Conservation (phyloP, 495 filamentous ascomycete species). For the Aspergillus avenaceus region DNA sequence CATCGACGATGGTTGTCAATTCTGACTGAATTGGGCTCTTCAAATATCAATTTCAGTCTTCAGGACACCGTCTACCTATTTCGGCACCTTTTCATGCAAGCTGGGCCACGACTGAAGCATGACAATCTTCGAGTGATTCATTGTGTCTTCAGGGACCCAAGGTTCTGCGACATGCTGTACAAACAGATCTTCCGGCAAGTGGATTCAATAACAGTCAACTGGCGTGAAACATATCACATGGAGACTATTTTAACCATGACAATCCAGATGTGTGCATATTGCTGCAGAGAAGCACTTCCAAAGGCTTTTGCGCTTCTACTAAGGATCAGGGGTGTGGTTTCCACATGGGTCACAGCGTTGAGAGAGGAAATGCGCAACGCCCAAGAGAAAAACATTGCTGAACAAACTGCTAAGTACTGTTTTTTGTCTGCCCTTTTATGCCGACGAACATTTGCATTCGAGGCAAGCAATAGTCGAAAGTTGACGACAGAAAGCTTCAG, state of each 20-base stretch:
- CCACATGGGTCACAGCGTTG: constrained; percentile 42
- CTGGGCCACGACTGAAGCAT: constrained; percentile 26
- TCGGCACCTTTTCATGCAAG: constrained; percentile 44
- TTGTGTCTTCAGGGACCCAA: constrained; percentile 22
- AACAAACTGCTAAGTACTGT: constrained; percentile 21
- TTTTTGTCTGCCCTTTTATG: constrained; percentile 33
- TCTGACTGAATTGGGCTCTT: constrained; percentile 42
- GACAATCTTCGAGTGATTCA: constrained; percentile 19
- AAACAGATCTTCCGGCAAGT: constrained; percentile 26
- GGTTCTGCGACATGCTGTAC: constrained; percentile 21
- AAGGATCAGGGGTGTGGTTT: constrained; percentile 20
- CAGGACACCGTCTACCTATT: constrained; percentile 39
- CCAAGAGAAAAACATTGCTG: constrained; percentile 31
- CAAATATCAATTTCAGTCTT: constrained; percentile 45
- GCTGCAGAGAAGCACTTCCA: neutral
- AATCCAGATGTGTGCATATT: constrained; percentile 32
- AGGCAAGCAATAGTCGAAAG: constrained; percentile 11
- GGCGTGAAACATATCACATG: constrained; percentile 41
- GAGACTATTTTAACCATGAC: constrained; percentile 34
- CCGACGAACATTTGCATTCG: constrained; percentile 28
- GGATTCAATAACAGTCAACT: constrained; percentile 40
- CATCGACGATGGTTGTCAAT: constrained; percentile 50
- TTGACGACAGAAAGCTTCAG: constrained; percentile 22
- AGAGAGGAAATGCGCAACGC: constrained; percentile 39
- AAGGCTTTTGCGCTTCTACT: constrained; percentile 10